Base-by-base conservation (phyloP, 2,329 filamentous ascomycete species). In the Diplodia mutila region DNA sequence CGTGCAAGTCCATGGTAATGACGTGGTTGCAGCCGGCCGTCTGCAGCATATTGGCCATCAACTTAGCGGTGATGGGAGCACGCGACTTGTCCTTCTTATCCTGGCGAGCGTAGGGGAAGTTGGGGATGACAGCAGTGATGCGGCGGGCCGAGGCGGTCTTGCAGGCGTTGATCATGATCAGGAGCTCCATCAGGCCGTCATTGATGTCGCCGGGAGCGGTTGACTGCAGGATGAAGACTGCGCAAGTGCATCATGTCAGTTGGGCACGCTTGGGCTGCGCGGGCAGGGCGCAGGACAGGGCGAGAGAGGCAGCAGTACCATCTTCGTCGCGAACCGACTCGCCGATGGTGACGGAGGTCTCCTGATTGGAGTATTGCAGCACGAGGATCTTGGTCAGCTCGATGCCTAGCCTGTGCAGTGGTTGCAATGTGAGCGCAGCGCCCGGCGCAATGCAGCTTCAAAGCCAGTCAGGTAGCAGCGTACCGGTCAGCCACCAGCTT, bases 121-220 rank as follows among this genome's bases (percentile, higher is more conserved):
- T 97, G 72, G 94, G 94, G 63, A 97, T 91, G 71, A 97, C 92
- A 71, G 93, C 94, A 25, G 94, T 97, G 81, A 98, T 97, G 71
- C 94, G 91, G 71, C 94, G 89, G 14, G 94, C 94, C 42, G 89
- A 91, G 51, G 90, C 90, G 27, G 90, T 92, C 79, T 92, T 90
- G 85, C 94, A 97, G 71, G 94, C 94, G 77, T 97, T 96, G 80
- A 97, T 96, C 90, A 97, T 97, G 82, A 98, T 97, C 72, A 98
- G 87, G 46, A 98, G 87, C 82, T 99, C 94, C 94, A 99, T 98
- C 69, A 99, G 87, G 61, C 93, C 93, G 79, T 98, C 94, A 81
- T 99, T 99, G 83, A 98, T 96, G 78, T 97, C 94, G 78, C 94
- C 94, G 1, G 94, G 94, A 49, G 92, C 90, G 57, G 95, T 97